These are phyloP conservation scores for Plantago coronopus DNA, from an alignment of 305 asterid species.

Conservation along the genomic window DNA sequence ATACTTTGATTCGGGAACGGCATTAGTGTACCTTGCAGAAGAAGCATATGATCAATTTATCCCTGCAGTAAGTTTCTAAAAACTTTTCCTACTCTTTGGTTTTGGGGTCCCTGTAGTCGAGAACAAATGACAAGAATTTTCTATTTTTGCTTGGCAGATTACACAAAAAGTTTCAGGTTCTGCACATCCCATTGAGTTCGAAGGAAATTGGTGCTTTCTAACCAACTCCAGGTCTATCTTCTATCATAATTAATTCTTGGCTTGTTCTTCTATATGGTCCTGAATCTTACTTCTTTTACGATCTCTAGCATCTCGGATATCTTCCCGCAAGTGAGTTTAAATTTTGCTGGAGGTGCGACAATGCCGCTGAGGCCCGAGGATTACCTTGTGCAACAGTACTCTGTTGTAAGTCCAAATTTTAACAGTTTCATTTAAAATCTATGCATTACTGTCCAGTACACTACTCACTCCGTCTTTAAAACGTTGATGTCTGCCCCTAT, in stretches of 20 bases:
- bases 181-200: constrained; percentile 47
- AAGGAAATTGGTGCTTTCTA: constrained; percentile 66
- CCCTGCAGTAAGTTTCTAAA: constrained; percentile 43
- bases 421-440: neutral
- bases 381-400: constrained; percentile 79
- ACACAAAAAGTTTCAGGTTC: constrained; percentile 52
- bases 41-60: constrained; percentile 64
- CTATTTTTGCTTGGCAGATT: constrained; percentile 42
- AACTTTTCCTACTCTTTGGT: neutral
- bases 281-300: neutral
- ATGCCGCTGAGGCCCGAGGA: constrained; percentile 71
- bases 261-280: constrained; percentile 2
- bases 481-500: constrained; percentile 25
- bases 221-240: constrained; percentile 62
- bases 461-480: neutral
- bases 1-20: constrained; percentile 83
- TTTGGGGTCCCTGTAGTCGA: neutral
- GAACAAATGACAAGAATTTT: neutral
- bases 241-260: neutral
- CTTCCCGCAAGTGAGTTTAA: constrained; percentile 66
- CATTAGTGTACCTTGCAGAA: constrained; percentile 82
- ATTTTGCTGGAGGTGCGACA: constrained; percentile 81
- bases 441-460: neutral
- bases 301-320: constrained; percentile 40
- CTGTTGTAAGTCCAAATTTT: constrained; percentile 53